Percentiles rank a stretch among this genome's conserved stretches.
Conservation (phyloP, 106 monocot species). For the Dendrobium huoshanense region DNA sequence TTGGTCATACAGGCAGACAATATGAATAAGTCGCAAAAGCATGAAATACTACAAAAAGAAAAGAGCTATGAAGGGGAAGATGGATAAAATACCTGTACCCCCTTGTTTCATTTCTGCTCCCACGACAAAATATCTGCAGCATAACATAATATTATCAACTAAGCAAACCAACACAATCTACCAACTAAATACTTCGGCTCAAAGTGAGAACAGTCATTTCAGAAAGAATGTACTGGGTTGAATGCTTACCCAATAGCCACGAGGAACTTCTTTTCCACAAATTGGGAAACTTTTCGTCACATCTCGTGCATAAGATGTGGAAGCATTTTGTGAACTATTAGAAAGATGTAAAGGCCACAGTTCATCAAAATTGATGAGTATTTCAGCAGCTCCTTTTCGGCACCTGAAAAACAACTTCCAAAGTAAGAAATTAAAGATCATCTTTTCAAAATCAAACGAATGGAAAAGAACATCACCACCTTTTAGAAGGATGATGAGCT, state of each 20-base stretch:
- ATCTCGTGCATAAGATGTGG: conserved; percentile 20
- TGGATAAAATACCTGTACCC: conserved; percentile 63
- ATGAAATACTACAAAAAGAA: neutral
- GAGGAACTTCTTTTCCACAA: conserved; percentile 94
- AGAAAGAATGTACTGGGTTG: neutral
- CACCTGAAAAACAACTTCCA: conserved; percentile 51
- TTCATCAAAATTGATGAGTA: conserved; percentile 82
- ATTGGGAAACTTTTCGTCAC: conserved; percentile 31
- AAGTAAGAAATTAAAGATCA: neutral
- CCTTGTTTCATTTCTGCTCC: conserved; percentile 86
- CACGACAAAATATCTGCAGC: conserved; percentile 94
- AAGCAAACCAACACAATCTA: neutral
- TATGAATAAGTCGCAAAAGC: neutral
- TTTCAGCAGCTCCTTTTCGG: conserved; percentile 76
- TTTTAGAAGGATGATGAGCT: conserved; percentile 93
- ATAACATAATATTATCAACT: neutral
- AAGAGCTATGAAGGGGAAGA: neutral
- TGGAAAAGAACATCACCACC: conserved; percentile 26
- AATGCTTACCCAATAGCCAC: conserved; percentile 81
- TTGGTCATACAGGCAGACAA: neutral
- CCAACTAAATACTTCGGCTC: neutral
- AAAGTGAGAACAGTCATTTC: neutral
- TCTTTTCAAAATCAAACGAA: neutral
- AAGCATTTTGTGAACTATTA: conserved; percentile 15
- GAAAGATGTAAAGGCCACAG: conserved; percentile 54